Conservation (phyloP, 2,329 filamentous ascomycete species). For the Colletotrichum liriopes region DNA sequence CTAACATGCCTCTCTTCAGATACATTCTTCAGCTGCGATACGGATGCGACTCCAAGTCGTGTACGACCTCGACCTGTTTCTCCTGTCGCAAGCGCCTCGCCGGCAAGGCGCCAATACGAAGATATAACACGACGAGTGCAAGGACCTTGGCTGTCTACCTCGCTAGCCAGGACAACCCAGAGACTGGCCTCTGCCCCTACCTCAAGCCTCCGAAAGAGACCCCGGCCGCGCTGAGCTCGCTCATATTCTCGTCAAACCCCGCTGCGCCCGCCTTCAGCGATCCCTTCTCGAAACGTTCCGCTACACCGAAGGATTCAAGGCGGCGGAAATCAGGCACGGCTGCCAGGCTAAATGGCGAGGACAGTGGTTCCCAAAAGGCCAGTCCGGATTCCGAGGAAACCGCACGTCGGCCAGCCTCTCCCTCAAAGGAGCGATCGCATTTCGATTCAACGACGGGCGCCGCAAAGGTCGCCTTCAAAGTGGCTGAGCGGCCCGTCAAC, state of each 20-base stretch:
- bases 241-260: constrained; percentile 61
- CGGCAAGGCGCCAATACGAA: constrained; percentile 78
- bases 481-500: constrained; percentile 63
- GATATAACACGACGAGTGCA: constrained; percentile 86
- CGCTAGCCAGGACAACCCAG: constrained; percentile 84
- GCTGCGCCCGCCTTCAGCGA: constrained; percentile 45
- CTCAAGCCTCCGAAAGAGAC: constrained; percentile 60
- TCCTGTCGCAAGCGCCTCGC: constrained; percentile 80
- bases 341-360: constrained; percentile 15
- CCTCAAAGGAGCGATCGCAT: constrained; percentile 34
- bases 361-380: constrained; percentile 3
- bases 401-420: background rate
- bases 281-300: constrained; percentile 36
- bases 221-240: constrained; percentile 62
- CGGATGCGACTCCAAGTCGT: constrained; percentile 80
- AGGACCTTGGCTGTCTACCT: constrained; percentile 85
- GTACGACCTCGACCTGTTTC: constrained; percentile 84
- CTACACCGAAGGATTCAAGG: constrained; percentile 27
- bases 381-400: constrained; percentile 13
- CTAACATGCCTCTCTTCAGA: constrained; percentile 59
- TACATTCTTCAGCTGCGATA: constrained; percentile 87
- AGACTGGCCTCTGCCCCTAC: constrained; percentile 76
- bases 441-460: constrained; percentile 42
- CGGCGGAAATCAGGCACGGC: constrained; percentile 29
- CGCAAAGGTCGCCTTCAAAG: constrained; percentile 48